phyloP scores from a whole-genome alignment of 306 rosid species.

The Luffa aegyptiaca region DNA sequence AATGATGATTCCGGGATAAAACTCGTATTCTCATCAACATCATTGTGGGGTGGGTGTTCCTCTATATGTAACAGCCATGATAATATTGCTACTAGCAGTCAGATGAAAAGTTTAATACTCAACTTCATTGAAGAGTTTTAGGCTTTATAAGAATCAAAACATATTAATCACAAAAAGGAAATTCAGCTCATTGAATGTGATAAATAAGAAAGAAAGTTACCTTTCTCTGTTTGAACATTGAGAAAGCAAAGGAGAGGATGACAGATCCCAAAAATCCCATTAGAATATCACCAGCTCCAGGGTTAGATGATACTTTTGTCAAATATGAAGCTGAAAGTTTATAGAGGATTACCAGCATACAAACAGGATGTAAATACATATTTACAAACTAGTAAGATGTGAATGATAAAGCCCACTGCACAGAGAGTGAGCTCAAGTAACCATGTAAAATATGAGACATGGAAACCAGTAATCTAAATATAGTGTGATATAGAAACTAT shows the following conservation, averaged over 20 bases:
- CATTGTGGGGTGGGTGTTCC: not conserved
- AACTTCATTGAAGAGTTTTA: not conserved
- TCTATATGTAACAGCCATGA: not conserved
- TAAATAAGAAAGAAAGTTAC: constrained; percentile 24
- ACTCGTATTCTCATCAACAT: not conserved
- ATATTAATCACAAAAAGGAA: not conserved
- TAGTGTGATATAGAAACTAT: not conserved
- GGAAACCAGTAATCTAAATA: not conserved
- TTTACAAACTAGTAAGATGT: not conserved
- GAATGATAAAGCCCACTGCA: not conserved
- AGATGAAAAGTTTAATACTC: not conserved
- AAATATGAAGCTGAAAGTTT: constrained; percentile 55
- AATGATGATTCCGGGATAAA: not conserved
- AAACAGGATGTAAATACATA: not conserved
- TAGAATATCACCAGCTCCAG: constrained; percentile 91
- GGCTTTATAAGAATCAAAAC: not conserved
- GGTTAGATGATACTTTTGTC: constrained; percentile 69
- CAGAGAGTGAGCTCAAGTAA: not conserved
- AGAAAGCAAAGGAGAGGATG: constrained; percentile 94
- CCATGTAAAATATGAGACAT: not conserved
- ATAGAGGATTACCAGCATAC: not conserved
- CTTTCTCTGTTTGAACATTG: constrained; percentile 96
- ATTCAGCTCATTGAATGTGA: not conserved
- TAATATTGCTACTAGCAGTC: not conserved
- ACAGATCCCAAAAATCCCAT: constrained; percentile 97